Conservation (phyloP, 768 basidiomycete species). For the Daedalea quercina region DNA sequence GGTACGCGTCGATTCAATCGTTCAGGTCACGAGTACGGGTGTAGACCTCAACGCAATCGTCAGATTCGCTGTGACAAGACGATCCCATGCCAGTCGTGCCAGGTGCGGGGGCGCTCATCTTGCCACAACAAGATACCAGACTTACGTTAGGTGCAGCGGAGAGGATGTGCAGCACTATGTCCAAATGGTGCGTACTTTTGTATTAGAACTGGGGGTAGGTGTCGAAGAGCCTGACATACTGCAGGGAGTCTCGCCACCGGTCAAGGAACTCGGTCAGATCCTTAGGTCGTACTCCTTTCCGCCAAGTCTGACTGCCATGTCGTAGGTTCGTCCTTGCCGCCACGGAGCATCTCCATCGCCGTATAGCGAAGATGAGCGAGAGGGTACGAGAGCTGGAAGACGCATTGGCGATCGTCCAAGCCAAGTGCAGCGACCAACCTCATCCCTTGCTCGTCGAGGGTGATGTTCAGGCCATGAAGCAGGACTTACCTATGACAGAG, state of each 20-base stretch:
- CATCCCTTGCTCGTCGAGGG: conserved; percentile 56
- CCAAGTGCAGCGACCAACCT: conserved; percentile 40
- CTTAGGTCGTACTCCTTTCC: neutral
- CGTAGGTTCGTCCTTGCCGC: conserved; percentile 58
- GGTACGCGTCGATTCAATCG: conserved; percentile 7
- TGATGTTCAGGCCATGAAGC: conserved; percentile 35
- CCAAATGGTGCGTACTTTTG: conserved; percentile 49
- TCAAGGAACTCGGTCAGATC: conserved; percentile 58
- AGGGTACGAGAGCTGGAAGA: conserved; percentile 66
- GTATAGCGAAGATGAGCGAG: conserved; percentile 60
- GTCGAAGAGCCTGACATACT: neutral
- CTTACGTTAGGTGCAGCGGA: conserved; percentile 31
- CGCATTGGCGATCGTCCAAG: conserved; percentile 54
- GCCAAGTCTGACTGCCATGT: neutral
- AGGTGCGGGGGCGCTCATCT: conserved; percentile 32
- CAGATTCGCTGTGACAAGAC: conserved; percentile 83
- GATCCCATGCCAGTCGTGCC: conserved; percentile 73
- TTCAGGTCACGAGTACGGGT: neutral
- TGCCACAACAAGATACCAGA: conserved; percentile 1
- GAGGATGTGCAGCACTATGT: conserved; percentile 65
- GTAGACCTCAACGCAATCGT: conserved; percentile 27
- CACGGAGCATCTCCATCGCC: conserved; percentile 57
- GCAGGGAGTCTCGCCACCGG: conserved; percentile 72
- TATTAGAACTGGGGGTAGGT: neutral
- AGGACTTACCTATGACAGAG: conserved; percentile 14